Conservation (phyloP, 164 flowering plant genomes). For the Dillenia suffruticosa region DNA sequence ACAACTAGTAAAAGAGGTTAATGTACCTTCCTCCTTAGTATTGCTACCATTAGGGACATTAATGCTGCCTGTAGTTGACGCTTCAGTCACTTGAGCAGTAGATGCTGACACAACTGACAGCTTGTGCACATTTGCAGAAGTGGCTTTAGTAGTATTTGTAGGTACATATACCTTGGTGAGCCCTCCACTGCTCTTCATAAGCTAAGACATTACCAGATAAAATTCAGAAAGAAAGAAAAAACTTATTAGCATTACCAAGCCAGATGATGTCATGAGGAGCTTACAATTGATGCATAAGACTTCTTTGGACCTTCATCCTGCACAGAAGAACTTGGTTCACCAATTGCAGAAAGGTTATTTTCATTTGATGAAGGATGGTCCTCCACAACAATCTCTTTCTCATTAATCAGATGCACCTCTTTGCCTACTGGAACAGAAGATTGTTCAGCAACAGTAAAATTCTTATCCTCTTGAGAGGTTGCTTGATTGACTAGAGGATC, state of each 20-base stretch:
- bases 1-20: no score
- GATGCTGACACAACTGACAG: constrained; percentile 18
- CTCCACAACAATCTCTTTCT: constrained; percentile 21
- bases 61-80: constrained; percentile 18
- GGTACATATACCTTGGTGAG: constrained; percentile 39
- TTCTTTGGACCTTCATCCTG: constrained; percentile 59
- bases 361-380: constrained; percentile 20
- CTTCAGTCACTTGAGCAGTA: constrained; percentile 32
- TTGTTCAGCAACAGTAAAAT: constrained; percentile 23
- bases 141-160: constrained; percentile 23
- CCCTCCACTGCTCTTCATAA: constrained; percentile 27
- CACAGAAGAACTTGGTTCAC: constrained; percentile 24
- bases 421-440: constrained; percentile 16
- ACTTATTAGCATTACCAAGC: not conserved
- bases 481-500: constrained; percentile 29
- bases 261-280: constrained; percentile 10
- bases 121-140: constrained; percentile 31
- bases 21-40: constrained; percentile 52
- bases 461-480: constrained; percentile 25
- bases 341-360: constrained; percentile 18
- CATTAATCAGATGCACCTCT: constrained; percentile 17
- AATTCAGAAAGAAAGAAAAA: constrained; percentile 2
- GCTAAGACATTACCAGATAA: constrained; percentile 6
- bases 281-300: constrained; percentile 78
- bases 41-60: constrained; percentile 22